Evolutionary conservation across 306 rosid species (phyloP).

Genomic region (Acacia confusa): DNA sequence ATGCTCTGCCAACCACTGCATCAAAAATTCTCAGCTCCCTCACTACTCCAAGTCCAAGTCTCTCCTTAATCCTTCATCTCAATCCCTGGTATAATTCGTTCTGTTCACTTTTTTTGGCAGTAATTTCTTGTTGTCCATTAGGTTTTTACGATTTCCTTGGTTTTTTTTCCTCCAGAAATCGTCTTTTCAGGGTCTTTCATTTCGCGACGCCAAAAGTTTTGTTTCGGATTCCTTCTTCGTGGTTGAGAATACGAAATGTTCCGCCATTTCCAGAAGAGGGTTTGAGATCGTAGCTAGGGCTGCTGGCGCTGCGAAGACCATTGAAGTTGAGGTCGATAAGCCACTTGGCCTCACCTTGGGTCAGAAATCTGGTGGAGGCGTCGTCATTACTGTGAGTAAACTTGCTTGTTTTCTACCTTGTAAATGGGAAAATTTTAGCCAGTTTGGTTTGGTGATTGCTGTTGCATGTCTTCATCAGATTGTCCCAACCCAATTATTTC

Average conservation of each 20-base stretch:
- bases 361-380: conserved; percentile 78
- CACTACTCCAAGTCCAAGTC: conserved; percentile 45
- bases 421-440: not conserved
- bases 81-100: conserved; percentile 43
- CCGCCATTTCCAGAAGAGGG: conserved; percentile 41
- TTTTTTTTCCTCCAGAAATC: conserved; percentile 51
- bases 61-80: conserved; percentile 13
- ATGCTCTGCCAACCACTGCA: conserved; percentile 47
- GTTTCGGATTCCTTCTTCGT: conserved; percentile 46
- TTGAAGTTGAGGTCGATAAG: conserved; percentile 93
- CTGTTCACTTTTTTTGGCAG: no score
- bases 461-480: not conserved
- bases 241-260: conserved; percentile 31
- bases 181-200: conserved; percentile 70
- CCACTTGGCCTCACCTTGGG: conserved; percentile 98
- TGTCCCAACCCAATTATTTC: not conserved
- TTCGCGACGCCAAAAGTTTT: conserved; percentile 66
- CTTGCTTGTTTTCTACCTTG: not conserved
- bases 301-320: conserved; percentile 82
- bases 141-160: not conserved
- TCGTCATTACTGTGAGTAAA: conserved; percentile 72
- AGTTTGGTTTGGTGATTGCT: not conserved
- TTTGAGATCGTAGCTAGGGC: conserved; percentile 65
- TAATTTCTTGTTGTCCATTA: not conserved
- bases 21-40: conserved; percentile 39